Evolutionary conservation across 768 basidiomycete genomes (phyloP), one percentile per base, ranked within the genome.

Genomic region (Gloeopeniophorella convolvens): DNA sequence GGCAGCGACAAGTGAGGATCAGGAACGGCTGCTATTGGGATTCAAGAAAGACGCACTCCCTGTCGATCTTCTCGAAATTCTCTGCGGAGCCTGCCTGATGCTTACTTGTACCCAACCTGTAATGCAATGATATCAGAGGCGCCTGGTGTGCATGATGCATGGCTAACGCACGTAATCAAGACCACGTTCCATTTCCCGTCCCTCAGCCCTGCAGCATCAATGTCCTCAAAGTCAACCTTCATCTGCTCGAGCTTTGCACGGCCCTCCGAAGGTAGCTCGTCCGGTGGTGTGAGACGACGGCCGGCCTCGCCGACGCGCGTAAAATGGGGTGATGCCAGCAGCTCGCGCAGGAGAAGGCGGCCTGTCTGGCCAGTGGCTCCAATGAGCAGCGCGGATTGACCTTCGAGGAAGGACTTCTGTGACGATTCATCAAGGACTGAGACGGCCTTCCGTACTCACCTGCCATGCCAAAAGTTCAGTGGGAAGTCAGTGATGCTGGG

Each of bases 341-440:
- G 74, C 41, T 82, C 74, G 23, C 67, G 68, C 15, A 91, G 75
- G 33, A 88, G 66, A 30, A 73, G 67, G 33, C 73, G 73, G 27
- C 88, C 88, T 3, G 72, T 72, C 42, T 78, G 79, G 41, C 89
- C 87, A 0, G 87, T 88, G 4, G 79, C 82, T 15, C 89, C 88
- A 37, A 90, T 56, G 18, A 91, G 66, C 48, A 89, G 74, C 21
- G 85, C 85, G 20, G 78, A 66, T 57, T 62, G 46, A 12, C 51
- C 54, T 54, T 44, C 23, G 33, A n/a, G n/a, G n/a, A n/a, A n/a
- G n/a, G n/a, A n/a, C n/a, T n/a, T n/a, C n/a, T n/a, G n/a, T n/a
- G n/a, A n/a, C n/a, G n/a, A n/a, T n/a, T n/a, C n/a, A n/a, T n/a
- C n/a, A n/a, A n/a, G n/a, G n/a, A n/a, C n/a, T n/a, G n/a, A n/a